These are phyloP conservation scores for Cyberlindnera mississippiensis DNA, from an alignment of 805 yeast genomes.

Conservation along the genomic window DNA sequence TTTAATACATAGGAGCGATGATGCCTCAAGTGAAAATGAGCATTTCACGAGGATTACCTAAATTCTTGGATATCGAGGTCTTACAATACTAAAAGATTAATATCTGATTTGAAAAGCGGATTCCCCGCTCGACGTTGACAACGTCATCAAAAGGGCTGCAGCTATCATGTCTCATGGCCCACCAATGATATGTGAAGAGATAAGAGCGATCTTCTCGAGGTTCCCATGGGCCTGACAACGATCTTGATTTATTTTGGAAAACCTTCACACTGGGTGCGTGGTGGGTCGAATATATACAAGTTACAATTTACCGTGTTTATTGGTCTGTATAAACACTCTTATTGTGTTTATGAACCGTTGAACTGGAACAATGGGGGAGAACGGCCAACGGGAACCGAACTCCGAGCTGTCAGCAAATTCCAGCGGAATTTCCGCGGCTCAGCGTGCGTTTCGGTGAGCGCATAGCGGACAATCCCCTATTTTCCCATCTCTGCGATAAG, in stretches of 20 bases:
- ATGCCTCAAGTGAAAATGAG: conserved; percentile 1
- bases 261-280: conserved; percentile 76
- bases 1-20: conserved; percentile 15
- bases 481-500: no score
- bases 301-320: no score
- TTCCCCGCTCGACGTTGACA: no score
- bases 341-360: no score
- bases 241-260: conserved; percentile 73
- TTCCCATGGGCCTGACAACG: conserved; percentile 38
- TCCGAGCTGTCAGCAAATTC: not conserved
- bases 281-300: no score
- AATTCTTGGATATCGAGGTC: no score
- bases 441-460: no score
- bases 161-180: conserved; percentile 64
- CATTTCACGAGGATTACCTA: no score
- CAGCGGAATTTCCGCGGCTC: not conserved
- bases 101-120: no score
- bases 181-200: conserved; percentile 49
- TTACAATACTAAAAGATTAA: no score
- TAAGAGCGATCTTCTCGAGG: conserved; percentile 43
- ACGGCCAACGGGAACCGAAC: not conserved
- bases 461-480: no score
- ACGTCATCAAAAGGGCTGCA: conserved; percentile 33
- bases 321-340: no score
- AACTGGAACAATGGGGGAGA: not conserved